Evolutionary conservation across 495 filamentous ascomycete species (phyloP).

Genomic region (Mycothermus thermophilus): DNA sequence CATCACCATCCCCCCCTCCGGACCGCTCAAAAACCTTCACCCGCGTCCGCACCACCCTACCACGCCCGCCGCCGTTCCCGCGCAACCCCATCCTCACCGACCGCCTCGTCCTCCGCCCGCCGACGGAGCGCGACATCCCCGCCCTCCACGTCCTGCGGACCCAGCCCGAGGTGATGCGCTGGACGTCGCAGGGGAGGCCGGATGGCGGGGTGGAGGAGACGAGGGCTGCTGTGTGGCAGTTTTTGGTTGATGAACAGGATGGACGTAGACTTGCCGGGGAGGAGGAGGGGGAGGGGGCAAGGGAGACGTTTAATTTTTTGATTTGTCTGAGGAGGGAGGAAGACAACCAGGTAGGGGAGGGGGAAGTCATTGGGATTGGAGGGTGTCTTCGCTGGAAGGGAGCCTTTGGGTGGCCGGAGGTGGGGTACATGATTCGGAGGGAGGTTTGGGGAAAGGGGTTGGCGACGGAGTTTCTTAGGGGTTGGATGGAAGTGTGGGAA

Average conservation of each 20-base stretch:
- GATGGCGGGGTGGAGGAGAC: slow-evolving; percentile 26
- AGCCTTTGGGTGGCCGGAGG: slow-evolving; percentile 30
- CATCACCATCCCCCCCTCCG: too few relatives aligned
- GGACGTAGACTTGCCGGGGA: too few relatives aligned
- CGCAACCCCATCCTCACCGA: slow-evolving; percentile 24
- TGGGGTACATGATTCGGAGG: slow-evolving; percentile 34
- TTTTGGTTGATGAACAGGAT: too few relatives aligned
- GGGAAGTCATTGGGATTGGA: slow-evolving; percentile 28
- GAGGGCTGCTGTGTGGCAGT: slow-evolving; percentile 14
- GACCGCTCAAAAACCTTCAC: slow-evolving; percentile 6
- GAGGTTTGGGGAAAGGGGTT: slow-evolving; percentile 34
- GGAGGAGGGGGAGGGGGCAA: slow-evolving; percentile 19
- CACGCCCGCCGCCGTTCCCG: slow-evolving; percentile 16
- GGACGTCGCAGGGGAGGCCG: slow-evolving; percentile 21
- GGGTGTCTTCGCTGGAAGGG: slow-evolving; percentile 14
- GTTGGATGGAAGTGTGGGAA: slow-evolving; percentile 24
- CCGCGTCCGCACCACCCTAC: slow-evolving; percentile 24
- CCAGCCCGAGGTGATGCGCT: slow-evolving; percentile 39
- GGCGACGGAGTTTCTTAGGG: slow-evolving; percentile 33
- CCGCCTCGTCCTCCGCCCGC: slow-evolving; percentile 31
- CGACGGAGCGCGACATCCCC: slow-evolving; percentile 23
- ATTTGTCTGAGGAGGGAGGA: slow-evolving; percentile 27
- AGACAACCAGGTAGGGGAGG: too few relatives aligned
- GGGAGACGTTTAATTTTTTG: slow-evolving; percentile 24
- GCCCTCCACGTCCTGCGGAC: slow-evolving; percentile 27